These are phyloP conservation scores for Xylaria acuta DNA, from an alignment of 495 filamentous ascomycete species.

Conservation along the genomic window DNA sequence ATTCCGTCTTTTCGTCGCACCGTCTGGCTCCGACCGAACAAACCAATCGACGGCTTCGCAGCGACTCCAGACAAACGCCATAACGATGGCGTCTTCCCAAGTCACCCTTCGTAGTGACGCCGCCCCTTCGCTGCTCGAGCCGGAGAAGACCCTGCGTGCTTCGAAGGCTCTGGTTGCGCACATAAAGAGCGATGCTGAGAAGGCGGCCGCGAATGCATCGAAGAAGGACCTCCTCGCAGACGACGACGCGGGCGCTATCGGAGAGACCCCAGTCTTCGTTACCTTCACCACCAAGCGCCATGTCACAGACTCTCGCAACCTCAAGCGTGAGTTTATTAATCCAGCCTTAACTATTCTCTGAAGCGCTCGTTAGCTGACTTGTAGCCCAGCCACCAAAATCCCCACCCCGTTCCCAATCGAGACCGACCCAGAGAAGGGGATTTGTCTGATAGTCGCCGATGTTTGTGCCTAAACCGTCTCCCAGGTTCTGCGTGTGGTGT, in stretches of 20 bases:
- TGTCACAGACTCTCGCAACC: conserved; percentile 71
- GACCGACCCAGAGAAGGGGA: conserved; percentile 36
- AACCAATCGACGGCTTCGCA: not conserved
- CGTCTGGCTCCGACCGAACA: not conserved
- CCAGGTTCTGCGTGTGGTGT: conserved; percentile 8
- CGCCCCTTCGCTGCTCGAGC: conserved; percentile 46
- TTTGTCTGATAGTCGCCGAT: conserved; percentile 48
- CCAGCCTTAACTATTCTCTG: conserved; percentile 66
- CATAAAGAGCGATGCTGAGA: conserved; percentile 70
- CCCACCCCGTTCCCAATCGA: conserved; percentile 25
- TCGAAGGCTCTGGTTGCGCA: conserved; percentile 80
- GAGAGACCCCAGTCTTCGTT: conserved; percentile 76
- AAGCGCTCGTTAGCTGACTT: conserved; percentile 50
- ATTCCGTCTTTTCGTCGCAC: not conserved
- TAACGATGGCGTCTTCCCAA: conserved; percentile 37
- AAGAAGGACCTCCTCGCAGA: conserved; percentile 76
- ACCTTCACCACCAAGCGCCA: conserved; percentile 90
- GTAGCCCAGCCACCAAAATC: conserved; percentile 23
- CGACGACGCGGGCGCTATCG: conserved; percentile 63
- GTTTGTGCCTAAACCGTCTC: conserved; percentile 5
- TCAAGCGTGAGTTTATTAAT: conserved; percentile 68
- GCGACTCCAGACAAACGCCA: not conserved
- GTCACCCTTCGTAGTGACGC: conserved; percentile 41
- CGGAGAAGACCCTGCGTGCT: conserved; percentile 75
- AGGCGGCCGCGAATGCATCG: conserved; percentile 60